Evolutionary conservation across 192 early-diverging fungal species (phyloP).

Genomic region (Backusella luteola): DNA sequence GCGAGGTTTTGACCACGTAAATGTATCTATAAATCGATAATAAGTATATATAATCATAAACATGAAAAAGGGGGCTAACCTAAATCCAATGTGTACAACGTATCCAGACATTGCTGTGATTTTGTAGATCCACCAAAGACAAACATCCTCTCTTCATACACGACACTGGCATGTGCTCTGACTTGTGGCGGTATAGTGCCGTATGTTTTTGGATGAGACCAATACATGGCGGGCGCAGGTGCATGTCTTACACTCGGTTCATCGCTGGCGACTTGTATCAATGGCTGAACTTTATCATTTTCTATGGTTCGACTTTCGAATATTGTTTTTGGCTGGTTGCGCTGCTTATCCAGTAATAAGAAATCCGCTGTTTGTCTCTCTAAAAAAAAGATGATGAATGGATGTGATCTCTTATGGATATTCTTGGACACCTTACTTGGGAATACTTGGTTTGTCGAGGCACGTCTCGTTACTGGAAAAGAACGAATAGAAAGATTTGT

Average conservation of each 20-base stretch:
- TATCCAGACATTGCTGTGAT: constrained; percentile 59
- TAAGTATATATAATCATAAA: background rate
- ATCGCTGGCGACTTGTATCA: background rate
- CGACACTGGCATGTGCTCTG: constrained; percentile 75
- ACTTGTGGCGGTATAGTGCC: constrained; percentile 63
- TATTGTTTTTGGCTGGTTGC: background rate
- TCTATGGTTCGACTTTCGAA: background rate
- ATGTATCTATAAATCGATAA: constrained; percentile 52
- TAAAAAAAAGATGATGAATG: background rate
- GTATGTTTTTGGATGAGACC: constrained; percentile 57
- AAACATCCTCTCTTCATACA: constrained; percentile 71
- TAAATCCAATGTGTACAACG: constrained; percentile 76
- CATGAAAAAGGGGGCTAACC: constrained; percentile 23
- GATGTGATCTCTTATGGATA: no score
- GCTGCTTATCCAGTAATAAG: background rate
- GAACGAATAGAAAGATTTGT: background rate
- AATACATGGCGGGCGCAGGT: constrained; percentile 80
- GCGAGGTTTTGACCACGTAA: constrained; percentile 75
- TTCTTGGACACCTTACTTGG: background rate
- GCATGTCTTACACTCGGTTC: constrained; percentile 23
- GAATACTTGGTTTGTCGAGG: constrained; percentile 9
- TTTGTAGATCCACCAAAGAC: constrained; percentile 87
- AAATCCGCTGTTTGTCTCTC: background rate
- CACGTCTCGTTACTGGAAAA: background rate
- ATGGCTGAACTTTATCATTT: background rate